Base-by-base conservation (phyloP, 208 protist species). In the Trypanosoma avium region DNA sequence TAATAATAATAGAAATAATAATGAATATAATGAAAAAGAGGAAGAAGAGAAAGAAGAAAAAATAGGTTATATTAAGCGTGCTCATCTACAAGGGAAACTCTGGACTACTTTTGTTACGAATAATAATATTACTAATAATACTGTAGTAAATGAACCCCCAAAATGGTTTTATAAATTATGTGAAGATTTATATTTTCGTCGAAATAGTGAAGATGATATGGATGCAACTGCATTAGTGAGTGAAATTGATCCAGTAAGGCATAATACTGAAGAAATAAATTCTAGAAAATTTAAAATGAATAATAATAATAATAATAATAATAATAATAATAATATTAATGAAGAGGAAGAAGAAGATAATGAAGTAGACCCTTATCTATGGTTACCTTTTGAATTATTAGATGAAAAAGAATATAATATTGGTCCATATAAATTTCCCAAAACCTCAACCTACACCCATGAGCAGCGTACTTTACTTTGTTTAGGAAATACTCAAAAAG, bases 81-180 rank as follows among this genome's bases (percentile, higher is more conserved):
- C 86, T 2, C 82, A 88, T 43, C 60, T 43, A 13, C 61, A 61
- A 35, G 79, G 79, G 0, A 26, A 60, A 32, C 77, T 92, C 13
- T 94, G 85, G 86, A 27, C 43, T 15, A 49, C 52, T 30, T 89
- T 87, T 73, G 72, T 40, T 22, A 63, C 33, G 17, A 54, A 65
- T 32, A 68, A 82, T 47, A 21, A 33, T 55, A 13, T 10, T 42
- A 60, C 33, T 19, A 50, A 65, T 33, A 69, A 84, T 48, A 22
- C 40, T 56, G 40, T 46, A 17, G 40, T 46, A 17, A 76, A 77
- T 21, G 35, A 66, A 49, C 81, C 90, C 12, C 90, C 90, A 10
- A 33, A 0, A 29, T 95, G 90, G 90, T 90, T 95, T 67, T 82
- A 81, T 63, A 33, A 79, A 59, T 71, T 95, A 15, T 95, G 90